phyloP scores from a whole-genome alignment of 495 filamentous ascomycete genomes.

The Penicillium paxilli region DNA sequence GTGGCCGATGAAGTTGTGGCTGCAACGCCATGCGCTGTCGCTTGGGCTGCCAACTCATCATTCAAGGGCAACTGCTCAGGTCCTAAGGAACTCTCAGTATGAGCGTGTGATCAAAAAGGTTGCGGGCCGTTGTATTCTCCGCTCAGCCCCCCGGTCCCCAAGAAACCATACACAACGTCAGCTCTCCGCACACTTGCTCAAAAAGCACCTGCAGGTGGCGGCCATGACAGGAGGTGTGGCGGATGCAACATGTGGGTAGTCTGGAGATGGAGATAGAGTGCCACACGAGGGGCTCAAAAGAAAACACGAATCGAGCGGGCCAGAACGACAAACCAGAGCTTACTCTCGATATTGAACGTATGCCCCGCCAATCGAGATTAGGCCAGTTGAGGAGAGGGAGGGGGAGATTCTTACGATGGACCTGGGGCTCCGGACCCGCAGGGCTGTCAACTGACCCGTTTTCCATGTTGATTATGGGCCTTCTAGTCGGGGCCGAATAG shows the following conservation, averaged over 20 bases:
- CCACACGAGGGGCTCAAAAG: neutral
- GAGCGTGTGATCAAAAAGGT: constrained; percentile 42
- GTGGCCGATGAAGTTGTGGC: constrained; percentile 11
- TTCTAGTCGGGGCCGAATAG: constrained; percentile 8
- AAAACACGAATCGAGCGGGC: neutral
- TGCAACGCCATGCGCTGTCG: constrained; percentile 30
- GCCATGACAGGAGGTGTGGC: constrained; percentile 7
- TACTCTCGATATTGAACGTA: constrained; percentile 7
- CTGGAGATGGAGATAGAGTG: neutral
- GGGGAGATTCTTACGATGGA: constrained; percentile 17
- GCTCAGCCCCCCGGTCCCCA: neutral
- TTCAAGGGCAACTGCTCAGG: constrained; percentile 11
- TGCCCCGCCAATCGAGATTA: neutral
- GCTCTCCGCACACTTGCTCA: neutral
- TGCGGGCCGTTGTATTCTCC: constrained; percentile 24
- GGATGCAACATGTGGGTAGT: constrained; percentile 10
- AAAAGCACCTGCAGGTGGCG: constrained; percentile 9
- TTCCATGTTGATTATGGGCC: constrained; percentile 17
- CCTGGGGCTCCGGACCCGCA: constrained; percentile 25
- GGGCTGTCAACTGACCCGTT: constrained; percentile 24
- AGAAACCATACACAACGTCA: neutral
- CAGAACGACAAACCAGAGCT: constrained; percentile 5
- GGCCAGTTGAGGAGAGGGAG: constrained; percentile 4
- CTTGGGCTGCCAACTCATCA: constrained; percentile 35
- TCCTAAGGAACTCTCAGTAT: constrained; percentile 17